Evolutionary conservation across 1,139 yeast species (phyloP).

Genomic region (Blastobotrys serpentis): DNA sequence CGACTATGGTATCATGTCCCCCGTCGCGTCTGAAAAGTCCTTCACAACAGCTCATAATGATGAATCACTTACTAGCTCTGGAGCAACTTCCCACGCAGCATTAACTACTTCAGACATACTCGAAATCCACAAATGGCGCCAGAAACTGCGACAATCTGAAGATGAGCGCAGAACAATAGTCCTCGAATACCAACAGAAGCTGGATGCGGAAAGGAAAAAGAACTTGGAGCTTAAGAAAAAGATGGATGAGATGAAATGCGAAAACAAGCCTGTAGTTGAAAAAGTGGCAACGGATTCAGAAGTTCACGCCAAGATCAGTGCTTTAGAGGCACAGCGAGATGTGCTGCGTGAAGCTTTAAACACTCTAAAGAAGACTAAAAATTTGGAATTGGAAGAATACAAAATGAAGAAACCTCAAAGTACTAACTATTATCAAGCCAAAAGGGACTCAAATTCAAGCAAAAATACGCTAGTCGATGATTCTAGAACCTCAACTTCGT

Average conservation of each 20-base stretch:
- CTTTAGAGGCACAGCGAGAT: conserved; percentile 53
- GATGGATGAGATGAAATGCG: conserved; percentile 23
- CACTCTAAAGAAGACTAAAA: conserved; percentile 39
- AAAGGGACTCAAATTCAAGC: conserved; percentile 1
- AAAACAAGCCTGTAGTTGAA: conserved; percentile 13
- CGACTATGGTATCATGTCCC: background rate
- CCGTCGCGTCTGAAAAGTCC: conserved; percentile 5
- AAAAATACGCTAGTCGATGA: conserved; percentile 7
- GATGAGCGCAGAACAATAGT: conserved; percentile 29
- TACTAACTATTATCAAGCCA: background rate
- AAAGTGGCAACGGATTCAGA: conserved; percentile 18
- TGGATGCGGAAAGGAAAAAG: conserved; percentile 31
- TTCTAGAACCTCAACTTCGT: background rate
- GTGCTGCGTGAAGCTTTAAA: conserved; percentile 55
- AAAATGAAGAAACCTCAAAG: conserved; percentile 23
- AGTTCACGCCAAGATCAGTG: conserved; percentile 28
- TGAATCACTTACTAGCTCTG: background rate
- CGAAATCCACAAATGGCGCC: conserved; percentile 24
- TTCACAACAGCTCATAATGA: background rate
- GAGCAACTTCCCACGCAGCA: background rate
- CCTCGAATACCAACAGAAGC: conserved; percentile 34
- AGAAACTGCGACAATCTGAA: conserved; percentile 30
- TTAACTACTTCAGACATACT: conserved; percentile 3
- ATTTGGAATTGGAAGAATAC: conserved; percentile 39
- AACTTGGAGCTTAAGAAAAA: conserved; percentile 30